These are phyloP conservation scores for Cyberlindnera meyerae DNA, from an alignment of 805 yeast genomes.

Conservation along the genomic window DNA sequence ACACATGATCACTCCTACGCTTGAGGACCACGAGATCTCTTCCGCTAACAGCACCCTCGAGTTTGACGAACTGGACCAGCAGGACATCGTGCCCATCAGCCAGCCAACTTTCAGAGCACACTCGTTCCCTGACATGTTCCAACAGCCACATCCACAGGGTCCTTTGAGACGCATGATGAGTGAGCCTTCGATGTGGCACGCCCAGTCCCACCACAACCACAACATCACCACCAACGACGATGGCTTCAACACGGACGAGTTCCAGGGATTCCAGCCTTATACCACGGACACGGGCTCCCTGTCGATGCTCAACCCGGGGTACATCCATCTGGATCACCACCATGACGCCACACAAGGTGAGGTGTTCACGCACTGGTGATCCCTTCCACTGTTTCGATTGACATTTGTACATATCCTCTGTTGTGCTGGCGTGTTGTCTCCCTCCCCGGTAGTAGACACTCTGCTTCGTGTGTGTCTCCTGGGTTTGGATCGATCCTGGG, in stretches of 20 bases:
- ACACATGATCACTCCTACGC: conserved; percentile 12
- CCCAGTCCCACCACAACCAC: conserved; percentile 11
- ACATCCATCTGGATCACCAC: conserved; percentile 16
- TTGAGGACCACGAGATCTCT: conserved; percentile 10
- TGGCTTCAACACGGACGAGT: conserved; percentile 19
- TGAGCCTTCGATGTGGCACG: conserved; percentile 10
- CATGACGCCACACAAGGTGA: conserved; percentile 12
- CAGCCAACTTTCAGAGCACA: conserved; percentile 11
- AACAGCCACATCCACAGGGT: conserved; percentile 2
- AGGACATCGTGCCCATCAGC: conserved; percentile 14
- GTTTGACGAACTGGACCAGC: conserved; percentile 13
- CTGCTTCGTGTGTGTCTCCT: too few relatives aligned
- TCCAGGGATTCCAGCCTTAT: conserved; percentile 15
- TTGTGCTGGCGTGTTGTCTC: too few relatives aligned
- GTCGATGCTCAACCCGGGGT: conserved; percentile 18
- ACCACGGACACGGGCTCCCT: conserved; percentile 8
- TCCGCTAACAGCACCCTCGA: conserved; percentile 17
- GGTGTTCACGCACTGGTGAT: conserved; percentile 19
- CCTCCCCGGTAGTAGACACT: too few relatives aligned
- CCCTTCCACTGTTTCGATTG: neutral
- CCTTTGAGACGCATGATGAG: conserved; percentile 16
- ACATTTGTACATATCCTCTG: too few relatives aligned
- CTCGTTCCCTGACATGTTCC: conserved; percentile 11
- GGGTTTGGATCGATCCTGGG: too few relatives aligned
- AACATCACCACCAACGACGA: conserved; percentile 6